Conservation (phyloP, 768 basidiomycete genomes). For the Tulasnella sp. region DNA sequence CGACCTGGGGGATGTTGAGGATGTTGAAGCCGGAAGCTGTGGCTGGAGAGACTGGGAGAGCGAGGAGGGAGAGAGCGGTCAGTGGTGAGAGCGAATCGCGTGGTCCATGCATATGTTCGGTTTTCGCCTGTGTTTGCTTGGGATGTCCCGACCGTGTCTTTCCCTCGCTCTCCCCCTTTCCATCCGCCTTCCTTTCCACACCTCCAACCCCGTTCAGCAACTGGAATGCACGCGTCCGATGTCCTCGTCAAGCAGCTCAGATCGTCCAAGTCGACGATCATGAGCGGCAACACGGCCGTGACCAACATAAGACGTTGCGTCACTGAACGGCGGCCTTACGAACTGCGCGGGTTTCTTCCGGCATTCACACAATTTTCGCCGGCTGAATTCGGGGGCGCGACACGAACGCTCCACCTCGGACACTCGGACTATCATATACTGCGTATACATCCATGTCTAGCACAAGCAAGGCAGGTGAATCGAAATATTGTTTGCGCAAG, state of each 20-base stretch:
- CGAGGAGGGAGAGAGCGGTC: constrained; percentile 37
- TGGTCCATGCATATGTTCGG: constrained; percentile 17
- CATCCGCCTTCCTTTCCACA: not conserved
- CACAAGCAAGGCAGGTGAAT: constrained; percentile 40
- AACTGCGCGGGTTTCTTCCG: constrained; percentile 12
- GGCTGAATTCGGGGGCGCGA: constrained; percentile 11
- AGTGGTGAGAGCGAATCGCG: constrained; percentile 25
- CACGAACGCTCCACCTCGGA: not conserved
- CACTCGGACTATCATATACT: constrained; percentile 4
- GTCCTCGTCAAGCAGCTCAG: not conserved
- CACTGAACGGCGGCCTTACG: constrained; percentile 3
- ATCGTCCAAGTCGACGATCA: not conserved
- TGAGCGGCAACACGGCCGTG: not conserved
- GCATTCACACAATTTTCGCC: constrained; percentile 19
- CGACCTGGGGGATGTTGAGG: constrained; percentile 23
- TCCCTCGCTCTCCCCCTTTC: constrained; percentile 13
- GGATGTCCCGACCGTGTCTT: not conserved
- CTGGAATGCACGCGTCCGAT: not conserved
- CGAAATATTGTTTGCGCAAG: constrained; percentile 37
- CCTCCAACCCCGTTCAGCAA: not conserved
- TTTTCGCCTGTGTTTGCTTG: constrained; percentile 11
- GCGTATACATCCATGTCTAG: not conserved
- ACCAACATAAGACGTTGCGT: not conserved
- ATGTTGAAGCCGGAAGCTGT: constrained; percentile 38
- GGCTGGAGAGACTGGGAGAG: constrained; percentile 42